phyloP scores from a whole-genome alignment of 1,139 yeast genomes.

The Zygoascus sp. region DNA sequence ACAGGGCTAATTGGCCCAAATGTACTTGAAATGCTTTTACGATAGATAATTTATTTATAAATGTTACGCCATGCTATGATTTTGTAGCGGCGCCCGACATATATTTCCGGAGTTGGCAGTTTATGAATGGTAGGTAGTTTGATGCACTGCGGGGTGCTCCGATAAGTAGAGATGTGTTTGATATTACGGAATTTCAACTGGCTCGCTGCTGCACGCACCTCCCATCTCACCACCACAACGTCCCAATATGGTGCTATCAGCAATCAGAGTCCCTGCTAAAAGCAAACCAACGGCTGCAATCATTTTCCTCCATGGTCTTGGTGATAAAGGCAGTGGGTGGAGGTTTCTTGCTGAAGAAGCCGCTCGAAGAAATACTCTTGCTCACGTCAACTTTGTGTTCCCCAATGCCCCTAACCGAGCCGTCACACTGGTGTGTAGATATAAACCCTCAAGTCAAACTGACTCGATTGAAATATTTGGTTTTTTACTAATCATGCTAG shows the following conservation, averaged over 20 bases:
- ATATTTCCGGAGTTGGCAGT: no score
- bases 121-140: no score
- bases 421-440: conserved; percentile 44
- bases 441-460: not conserved
- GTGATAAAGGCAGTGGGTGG: conserved; percentile 92
- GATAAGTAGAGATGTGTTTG: no score
- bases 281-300: conserved; percentile 55
- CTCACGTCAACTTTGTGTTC: conserved; percentile 69
- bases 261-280: conserved; percentile 28
- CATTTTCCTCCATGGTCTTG: conserved; percentile 84
- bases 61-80: no score
- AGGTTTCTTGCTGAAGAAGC: conserved; percentile 54
- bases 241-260: conserved; percentile 18
- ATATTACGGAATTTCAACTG: not conserved
- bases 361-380: conserved; percentile 39
- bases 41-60: not conserved
- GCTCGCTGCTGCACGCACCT: not conserved
- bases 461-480: not conserved
- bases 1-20: not conserved
- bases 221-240: not conserved
- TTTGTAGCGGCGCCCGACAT: no score
- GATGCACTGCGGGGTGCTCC: no score
- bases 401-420: conserved; percentile 83
- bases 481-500: conserved; percentile 1
- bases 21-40: no score